phyloP scores from a whole-genome alignment of 1,139 yeast genomes.

The Magnusiomyces tetraspermus region DNA sequence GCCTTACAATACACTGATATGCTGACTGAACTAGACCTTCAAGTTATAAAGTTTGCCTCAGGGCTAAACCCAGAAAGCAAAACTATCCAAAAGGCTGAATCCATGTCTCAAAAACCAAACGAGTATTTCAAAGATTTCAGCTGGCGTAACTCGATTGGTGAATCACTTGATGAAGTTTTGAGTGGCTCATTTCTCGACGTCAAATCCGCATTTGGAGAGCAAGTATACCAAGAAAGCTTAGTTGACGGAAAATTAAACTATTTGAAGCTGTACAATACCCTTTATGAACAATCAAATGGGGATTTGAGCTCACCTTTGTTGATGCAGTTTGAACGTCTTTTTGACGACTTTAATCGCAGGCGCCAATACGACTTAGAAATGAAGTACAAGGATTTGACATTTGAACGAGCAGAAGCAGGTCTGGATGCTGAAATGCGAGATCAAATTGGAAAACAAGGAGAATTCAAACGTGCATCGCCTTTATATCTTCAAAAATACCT shows the following conservation, averaged over 20 bases:
- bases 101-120: slow-evolving; percentile 2
- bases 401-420: neutral
- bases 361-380: slow-evolving; percentile 45
- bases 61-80: neutral
- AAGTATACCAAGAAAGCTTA: slow-evolving; percentile 6
- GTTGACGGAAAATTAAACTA: slow-evolving; percentile 18
- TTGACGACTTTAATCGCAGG: slow-evolving; percentile 56
- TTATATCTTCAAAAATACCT: neutral
- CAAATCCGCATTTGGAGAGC: slow-evolving; percentile 9
- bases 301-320: neutral
- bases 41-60: slow-evolving; percentile 13
- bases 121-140: slow-evolving; percentile 1
- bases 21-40: slow-evolving; percentile 14
- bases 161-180: slow-evolving; percentile 8
- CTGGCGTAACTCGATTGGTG: slow-evolving; percentile 3
- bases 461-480: neutral
- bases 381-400: neutral
- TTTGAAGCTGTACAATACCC: slow-evolving; percentile 17
- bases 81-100: slow-evolving; percentile 3
- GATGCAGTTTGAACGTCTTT: slow-evolving; percentile 46
- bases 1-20: slow-evolving; percentile 16
- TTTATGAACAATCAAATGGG: neutral
- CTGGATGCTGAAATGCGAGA: neutral
- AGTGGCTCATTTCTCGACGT: slow-evolving; percentile 9
- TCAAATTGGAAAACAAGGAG: neutral